Evolutionary conservation across 2,329 filamentous ascomycete genomes (phyloP).

Genomic region (Fusarium solani-melongenae): DNA sequence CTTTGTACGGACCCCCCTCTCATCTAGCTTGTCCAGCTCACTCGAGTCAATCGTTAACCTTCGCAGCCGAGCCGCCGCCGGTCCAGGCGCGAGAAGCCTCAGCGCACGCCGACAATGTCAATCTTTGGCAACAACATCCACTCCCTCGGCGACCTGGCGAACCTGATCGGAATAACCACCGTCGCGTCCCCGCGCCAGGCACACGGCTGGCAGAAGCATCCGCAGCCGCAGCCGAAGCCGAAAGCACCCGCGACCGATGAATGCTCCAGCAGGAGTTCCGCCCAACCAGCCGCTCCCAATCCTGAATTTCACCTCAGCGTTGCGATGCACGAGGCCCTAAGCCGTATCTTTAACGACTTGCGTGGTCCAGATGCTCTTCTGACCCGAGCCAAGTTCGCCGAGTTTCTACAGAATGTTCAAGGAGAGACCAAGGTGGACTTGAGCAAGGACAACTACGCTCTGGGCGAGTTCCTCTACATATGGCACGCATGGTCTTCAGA

Average conservation of each 20-base stretch:
- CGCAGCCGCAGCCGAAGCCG: constrained; percentile 20
- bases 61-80: constrained; percentile 21
- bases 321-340: constrained; percentile 60
- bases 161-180: constrained; percentile 49
- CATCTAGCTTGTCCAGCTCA: not conserved
- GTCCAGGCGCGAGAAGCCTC: constrained; percentile 35
- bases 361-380: constrained; percentile 48
- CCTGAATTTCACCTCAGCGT: constrained; percentile 57
- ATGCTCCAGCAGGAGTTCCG: constrained; percentile 40
- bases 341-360: constrained; percentile 59
- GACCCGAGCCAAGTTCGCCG: constrained; percentile 53
- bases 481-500: constrained; percentile 58
- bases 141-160: constrained; percentile 44
- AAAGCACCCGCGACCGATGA: constrained; percentile 36
- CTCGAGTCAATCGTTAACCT: constrained; percentile 17
- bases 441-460: constrained; percentile 55
- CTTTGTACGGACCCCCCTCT: constrained; percentile 23
- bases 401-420: constrained; percentile 64
- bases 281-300: constrained; percentile 18
- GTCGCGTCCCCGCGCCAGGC: constrained; percentile 44
- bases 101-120: constrained; percentile 52
- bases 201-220: constrained; percentile 24
- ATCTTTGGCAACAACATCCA: constrained; percentile 52
- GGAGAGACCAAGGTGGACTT: constrained; percentile 53
- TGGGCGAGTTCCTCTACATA: constrained; percentile 62